These are phyloP conservation scores for Acacia crassicarpa DNA, from an alignment of 306 rosid species.

Conservation along the genomic window DNA sequence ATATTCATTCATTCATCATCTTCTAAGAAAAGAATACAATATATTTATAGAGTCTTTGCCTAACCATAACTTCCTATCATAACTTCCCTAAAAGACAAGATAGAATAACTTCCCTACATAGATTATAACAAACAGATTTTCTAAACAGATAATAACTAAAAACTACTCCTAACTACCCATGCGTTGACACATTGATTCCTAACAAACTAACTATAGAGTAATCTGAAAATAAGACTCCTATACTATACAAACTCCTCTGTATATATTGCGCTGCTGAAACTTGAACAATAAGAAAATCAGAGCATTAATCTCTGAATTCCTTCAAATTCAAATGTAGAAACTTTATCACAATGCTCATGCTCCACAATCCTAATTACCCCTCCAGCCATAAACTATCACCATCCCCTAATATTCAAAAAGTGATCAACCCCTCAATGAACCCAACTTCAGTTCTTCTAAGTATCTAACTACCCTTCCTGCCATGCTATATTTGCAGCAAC, in stretches of 20 bases:
- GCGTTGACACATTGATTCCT: too few species aligned
- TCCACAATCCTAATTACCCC: background rate
- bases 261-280: background rate
- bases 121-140: too few species aligned
- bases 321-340: background rate
- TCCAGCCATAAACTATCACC: background rate
- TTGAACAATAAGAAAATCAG: background rate
- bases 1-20: too few species aligned
- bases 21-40: too few species aligned
- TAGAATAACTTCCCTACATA: too few species aligned
- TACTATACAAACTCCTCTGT: background rate
- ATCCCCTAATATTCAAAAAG: background rate
- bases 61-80: too few species aligned
- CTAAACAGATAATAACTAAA: too few species aligned
- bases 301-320: background rate
- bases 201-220: background rate
- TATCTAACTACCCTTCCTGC: background rate
- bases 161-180: too few species aligned
- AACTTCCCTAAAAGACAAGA: too few species aligned
- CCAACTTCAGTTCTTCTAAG: background rate
- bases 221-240: background rate
- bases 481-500: background rate
- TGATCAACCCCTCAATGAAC: background rate
- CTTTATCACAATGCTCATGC: background rate
- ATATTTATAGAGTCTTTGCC: too few species aligned